These are phyloP conservation scores for Lipomyces chichibuensis DNA, from an alignment of 805 yeast species.

Conservation along the genomic window DNA sequence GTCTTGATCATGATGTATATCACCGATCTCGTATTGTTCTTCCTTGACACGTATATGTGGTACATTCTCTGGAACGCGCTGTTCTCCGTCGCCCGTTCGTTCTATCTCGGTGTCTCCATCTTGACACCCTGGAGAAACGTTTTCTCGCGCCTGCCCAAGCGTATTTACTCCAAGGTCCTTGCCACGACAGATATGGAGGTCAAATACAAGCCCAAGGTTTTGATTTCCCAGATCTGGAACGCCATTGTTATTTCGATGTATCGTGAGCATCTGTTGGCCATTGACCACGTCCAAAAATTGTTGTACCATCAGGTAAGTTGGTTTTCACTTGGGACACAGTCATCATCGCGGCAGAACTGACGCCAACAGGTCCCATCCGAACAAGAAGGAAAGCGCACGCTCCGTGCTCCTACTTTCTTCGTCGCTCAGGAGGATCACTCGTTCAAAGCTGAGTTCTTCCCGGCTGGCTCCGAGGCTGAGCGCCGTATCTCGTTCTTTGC, in stretches of 20 bases:
- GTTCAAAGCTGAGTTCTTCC: conserved; percentile 96
- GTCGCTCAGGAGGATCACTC: conserved; percentile 95
- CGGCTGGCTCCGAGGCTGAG: conserved; percentile 96
- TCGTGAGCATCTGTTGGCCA: conserved; percentile 97
- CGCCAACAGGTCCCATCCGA: conserved; percentile 76
- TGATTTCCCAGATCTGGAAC: conserved; percentile 98
- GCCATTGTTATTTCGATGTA: conserved; percentile 99
- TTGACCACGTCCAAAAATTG: conserved; percentile 97
- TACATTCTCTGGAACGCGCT: conserved; percentile 92
- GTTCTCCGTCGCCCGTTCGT: conserved; percentile 96
- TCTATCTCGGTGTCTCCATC: conserved; percentile 97
- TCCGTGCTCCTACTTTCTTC: conserved; percentile 98
- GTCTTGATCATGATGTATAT: conserved; percentile 90
- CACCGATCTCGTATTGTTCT: conserved; percentile 92
- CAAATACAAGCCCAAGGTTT: conserved; percentile 96
- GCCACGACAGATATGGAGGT: conserved; percentile 99
- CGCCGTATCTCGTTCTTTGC: conserved; percentile 99
- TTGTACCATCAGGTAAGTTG: conserved; percentile 75
- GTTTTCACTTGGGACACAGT: neutral
- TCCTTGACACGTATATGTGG: conserved; percentile 99
- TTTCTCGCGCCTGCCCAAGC: conserved; percentile 96
- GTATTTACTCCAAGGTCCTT: conserved; percentile 95
- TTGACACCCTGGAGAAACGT: conserved; percentile 99
- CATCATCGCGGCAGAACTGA: neutral
- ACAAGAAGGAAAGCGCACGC: conserved; percentile 95